Evolutionary conservation across 257 asterid species (phyloP).

Genomic region (Echium plantagineum): DNA sequence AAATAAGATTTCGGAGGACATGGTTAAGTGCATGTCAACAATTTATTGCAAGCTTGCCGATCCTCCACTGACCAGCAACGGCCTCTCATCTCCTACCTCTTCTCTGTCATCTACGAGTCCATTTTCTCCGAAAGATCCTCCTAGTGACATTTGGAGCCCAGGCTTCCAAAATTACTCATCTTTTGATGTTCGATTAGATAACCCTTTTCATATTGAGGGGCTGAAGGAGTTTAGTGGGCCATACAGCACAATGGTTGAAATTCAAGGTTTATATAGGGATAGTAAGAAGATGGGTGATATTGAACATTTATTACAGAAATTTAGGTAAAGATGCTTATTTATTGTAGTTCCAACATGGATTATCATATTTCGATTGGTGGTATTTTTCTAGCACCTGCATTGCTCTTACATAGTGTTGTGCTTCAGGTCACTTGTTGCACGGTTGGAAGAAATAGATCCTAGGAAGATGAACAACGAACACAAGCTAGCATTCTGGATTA

Average conservation of each 20-base stretch:
- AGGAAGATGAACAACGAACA: constrained; percentile 68
- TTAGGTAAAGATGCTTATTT: constrained; percentile 33
- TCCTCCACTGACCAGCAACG: constrained; percentile 50
- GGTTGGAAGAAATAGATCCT: constrained; percentile 73
- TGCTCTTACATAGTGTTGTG: constrained; percentile 8
- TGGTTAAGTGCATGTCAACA: constrained; percentile 82
- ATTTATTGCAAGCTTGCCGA: constrained; percentile 87
- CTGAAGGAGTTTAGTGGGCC: constrained; percentile 97
- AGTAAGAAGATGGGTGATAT: constrained; percentile 60
- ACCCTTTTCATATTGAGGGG: constrained; percentile 87
- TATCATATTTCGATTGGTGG: neutral
- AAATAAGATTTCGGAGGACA: constrained; percentile 84
- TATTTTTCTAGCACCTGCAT: neutral
- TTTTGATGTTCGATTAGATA: constrained; percentile 76
- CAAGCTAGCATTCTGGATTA: constrained; percentile 96
- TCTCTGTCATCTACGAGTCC: constrained; percentile 63
- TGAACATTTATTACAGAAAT: constrained; percentile 62
- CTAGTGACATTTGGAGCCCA: constrained; percentile 72
- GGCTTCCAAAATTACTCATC: constrained; percentile 69
- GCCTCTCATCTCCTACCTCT: constrained; percentile 80
- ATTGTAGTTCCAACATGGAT: neutral
- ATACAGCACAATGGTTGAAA: constrained; percentile 97
- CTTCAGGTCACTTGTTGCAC: constrained; percentile 77
- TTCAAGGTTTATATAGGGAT: constrained; percentile 69
- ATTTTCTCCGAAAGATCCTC: constrained; percentile 83